Base-by-base conservation (phyloP, 768 basidiomycete genomes). In the Trametes villosa region DNA sequence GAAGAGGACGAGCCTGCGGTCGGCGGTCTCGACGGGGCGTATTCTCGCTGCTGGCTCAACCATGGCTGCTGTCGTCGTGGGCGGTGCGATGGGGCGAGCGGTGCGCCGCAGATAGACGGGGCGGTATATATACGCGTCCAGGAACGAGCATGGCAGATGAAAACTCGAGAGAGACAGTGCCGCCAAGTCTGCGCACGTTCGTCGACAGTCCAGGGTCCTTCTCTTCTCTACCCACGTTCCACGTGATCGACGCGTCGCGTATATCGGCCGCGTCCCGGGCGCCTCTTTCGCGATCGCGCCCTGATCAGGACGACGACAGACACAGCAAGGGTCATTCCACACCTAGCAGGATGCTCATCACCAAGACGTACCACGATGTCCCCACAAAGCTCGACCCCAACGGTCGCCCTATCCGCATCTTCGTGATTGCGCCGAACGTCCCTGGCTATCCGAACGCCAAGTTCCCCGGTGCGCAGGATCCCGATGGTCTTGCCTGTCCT, bases 371-470 rank as follows among this genome's bases (percentile, higher is more conserved):
- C 74, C 80, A 89, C 69, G 94, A 96, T 68, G 74, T 97, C 6
- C 84, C 88, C 40, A 86, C 89, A 54, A 85, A 82, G 51, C 82
- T 91, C 44, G 80, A 87, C 67, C 74, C 78, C 13, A 73, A 78
- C 27, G 85, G 84, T 11, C 80, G 79, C 4, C 86, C 89, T 0
- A 88, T 95, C 63, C 81, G 94, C 54, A 86, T 96, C 40, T 94
- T 88, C 70, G 79, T 97, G 31, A 88, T 95, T 59, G 84, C 91
- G 20, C 95, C 95, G 8, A 81, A 79, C 52, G 71, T 94, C 15
- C 87, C 89, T 12, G 83, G 87, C 48, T 94, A 96, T 71, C 95
- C 95, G 0, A 82, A 93, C 45, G 95, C 93, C 26, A 93, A 89
- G 74, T 96, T 96, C 71, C 94, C 94, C 70, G 93, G 92, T 86